Base-by-base conservation (phyloP, 192 early-diverging fungal species). In the Nowakowskiella sp. region DNA sequence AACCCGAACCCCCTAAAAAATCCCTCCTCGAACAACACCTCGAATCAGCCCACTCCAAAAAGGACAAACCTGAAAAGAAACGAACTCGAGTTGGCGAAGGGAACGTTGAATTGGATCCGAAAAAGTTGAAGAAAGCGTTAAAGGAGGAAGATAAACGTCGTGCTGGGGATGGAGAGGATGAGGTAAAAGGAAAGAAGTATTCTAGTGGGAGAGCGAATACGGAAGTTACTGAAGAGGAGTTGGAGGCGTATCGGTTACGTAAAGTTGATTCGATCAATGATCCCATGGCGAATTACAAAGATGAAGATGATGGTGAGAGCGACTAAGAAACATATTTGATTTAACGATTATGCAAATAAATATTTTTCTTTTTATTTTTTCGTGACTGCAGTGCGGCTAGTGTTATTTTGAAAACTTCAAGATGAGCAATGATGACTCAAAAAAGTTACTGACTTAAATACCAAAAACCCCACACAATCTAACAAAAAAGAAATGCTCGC, bases 191-290 rank as follows among this genome's bases (percentile, higher is more conserved):
- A 44, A 48, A 42, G 31, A 60, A 65, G 44, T 58, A 61, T 16
- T 44, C n/a, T 16, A 54, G 53, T 19, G 19, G 13, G 2, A 31
- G 48, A 45, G 67, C 56, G 24, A 24, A 28, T 6, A 60, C 44
- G 19, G 71, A 76, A 21, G 62, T 85, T 36, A 78, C 82, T 19
- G 71, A 85, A 50, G 83, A 85, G 54, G 74, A 85, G 27, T 60
- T 85, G 49, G 83, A 85, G 58, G 83, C 83, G 9, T 85, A 81
- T 47, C 57, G 80, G 3, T 51, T 84, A 57, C 51, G 47, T 42
- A 54, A 63, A 49, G 26, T 27, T 27, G 54, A 44, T 19, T 50
- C 53, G n/a, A n/a, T n/a, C 45, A 80, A 83, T 5, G 83, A 85
- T 63, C 83, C 83, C 4, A 84, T 84, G 82, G 66, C 65, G 9